These are phyloP conservation scores for Albophoma yamanashiensis DNA, from an alignment of 2,329 filamentous ascomycete genomes.

Conservation along the genomic window DNA sequence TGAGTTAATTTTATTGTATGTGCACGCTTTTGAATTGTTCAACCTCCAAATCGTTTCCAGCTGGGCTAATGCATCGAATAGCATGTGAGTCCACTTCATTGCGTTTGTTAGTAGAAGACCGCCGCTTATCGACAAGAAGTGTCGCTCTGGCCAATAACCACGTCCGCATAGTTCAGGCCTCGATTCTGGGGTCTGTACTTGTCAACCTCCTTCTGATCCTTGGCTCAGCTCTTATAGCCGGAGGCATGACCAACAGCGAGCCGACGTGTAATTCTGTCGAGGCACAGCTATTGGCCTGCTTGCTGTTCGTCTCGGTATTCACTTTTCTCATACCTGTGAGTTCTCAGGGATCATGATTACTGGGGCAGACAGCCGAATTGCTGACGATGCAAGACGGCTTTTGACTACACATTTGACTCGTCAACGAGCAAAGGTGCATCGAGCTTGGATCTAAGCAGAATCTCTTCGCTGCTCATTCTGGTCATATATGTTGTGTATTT, in stretches of 20 bases:
- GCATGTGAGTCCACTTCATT: slow-evolving; percentile 18
- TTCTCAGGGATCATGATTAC: background rate
- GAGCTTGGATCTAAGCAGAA: slow-evolving; percentile 64
- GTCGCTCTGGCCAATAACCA: slow-evolving; percentile 45
- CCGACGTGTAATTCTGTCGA: slow-evolving; percentile 31
- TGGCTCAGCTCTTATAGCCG: slow-evolving; percentile 63
- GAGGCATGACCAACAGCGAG: slow-evolving; percentile 57
- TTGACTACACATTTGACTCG: slow-evolving; percentile 42
- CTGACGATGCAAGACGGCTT: slow-evolving; percentile 23
- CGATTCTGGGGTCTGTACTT: slow-evolving; percentile 65
- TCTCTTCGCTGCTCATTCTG: slow-evolving; percentile 65
- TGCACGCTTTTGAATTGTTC: slow-evolving; percentile 12
- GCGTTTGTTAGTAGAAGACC: background rate
- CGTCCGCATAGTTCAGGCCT: slow-evolving; percentile 66
- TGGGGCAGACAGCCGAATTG: background rate
- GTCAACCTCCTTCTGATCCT: slow-evolving; percentile 66
- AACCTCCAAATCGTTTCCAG: background rate
- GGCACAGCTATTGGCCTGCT: slow-evolving; percentile 22
- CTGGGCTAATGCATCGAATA: slow-evolving; percentile 2
- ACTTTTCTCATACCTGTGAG: slow-evolving; percentile 26
- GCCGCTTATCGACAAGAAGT: slow-evolving; percentile 23
- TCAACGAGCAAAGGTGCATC: slow-evolving; percentile 42
- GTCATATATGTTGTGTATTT: slow-evolving; percentile 65
- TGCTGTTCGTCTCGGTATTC: slow-evolving; percentile 27
- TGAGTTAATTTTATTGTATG: slow-evolving; percentile 48